Percentiles rank a stretch among this genome's conserved stretches.
phyloP scores from a whole-genome alignment of 768 basidiomycete species.

The Auriscalpium vulgare region DNA sequence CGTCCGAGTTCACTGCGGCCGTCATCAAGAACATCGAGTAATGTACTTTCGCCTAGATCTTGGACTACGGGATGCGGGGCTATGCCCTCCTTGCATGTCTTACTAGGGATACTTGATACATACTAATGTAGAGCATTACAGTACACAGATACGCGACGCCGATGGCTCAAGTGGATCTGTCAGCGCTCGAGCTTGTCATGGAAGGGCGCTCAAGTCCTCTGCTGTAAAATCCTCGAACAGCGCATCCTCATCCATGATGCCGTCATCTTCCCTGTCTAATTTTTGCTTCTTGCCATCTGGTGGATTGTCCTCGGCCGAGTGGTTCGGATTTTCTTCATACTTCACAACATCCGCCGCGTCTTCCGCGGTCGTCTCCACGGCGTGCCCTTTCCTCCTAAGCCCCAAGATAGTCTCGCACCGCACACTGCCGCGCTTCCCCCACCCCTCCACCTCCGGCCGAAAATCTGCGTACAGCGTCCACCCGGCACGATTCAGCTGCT shows the following conservation, averaged over 20 bases:
- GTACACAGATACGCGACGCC: background rate
- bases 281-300: background rate
- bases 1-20: slow-evolving; percentile 90
- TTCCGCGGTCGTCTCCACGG: background rate
- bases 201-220: slow-evolving; percentile 12
- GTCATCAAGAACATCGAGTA: slow-evolving; percentile 74
- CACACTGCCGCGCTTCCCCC: slow-evolving; percentile 80
- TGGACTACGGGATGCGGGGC: background rate
- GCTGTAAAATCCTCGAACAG: slow-evolving; percentile 40
- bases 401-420: slow-evolving; percentile 61
- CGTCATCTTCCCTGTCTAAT: slow-evolving; percentile 7
- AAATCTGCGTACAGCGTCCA: slow-evolving; percentile 83
- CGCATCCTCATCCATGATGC: slow-evolving; percentile 35
- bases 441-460: slow-evolving; percentile 71
- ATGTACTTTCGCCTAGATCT: background rate
- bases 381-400: slow-evolving; percentile 28
- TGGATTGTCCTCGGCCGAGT: background rate
- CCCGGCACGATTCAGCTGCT: slow-evolving; percentile 57
- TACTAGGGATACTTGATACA: slow-evolving; percentile 8
- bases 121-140: slow-evolving; percentile 12
- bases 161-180: background rate
- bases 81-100: background rate
- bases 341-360: background rate
- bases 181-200: background rate
- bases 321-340: background rate